Conservation (phyloP, 371 early-diverging fungal genomes). For the Apophysomyces variabilis region DNA sequence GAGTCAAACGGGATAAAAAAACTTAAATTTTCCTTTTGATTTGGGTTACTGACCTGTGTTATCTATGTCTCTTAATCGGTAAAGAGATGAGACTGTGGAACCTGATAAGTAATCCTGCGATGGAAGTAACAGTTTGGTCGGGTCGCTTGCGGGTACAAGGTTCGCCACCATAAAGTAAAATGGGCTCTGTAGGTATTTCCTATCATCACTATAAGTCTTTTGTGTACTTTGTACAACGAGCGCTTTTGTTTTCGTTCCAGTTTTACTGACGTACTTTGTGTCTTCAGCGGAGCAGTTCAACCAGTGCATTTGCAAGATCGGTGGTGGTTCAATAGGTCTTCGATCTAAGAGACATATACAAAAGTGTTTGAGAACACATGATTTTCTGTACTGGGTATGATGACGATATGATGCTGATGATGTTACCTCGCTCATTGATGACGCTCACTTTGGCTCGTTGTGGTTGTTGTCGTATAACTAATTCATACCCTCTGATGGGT, state of each 20-base stretch:
- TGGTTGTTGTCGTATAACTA: conserved; percentile 38
- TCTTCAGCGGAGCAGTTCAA: conserved; percentile 35
- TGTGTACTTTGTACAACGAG: conserved; percentile 4
- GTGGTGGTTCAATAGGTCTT: conserved; percentile 54
- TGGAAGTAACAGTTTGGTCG: conserved; percentile 20
- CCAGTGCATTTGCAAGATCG: conserved; percentile 48
- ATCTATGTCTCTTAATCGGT: conserved; percentile 49
- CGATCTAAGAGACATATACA: conserved; percentile 26
- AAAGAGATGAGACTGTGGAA: conserved; percentile 50
- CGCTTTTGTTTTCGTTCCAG: not conserved
- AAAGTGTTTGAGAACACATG: not conserved
- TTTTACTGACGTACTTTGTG: conserved; percentile 36
- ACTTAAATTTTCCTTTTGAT: not conserved
- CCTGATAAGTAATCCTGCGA: conserved; percentile 44
- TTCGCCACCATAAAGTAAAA: conserved; percentile 52
- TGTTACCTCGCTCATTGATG: conserved; percentile 43
- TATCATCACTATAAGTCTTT: conserved; percentile 14
- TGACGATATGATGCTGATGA: not conserved
- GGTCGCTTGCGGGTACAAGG: conserved; percentile 30
- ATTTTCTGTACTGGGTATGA: not conserved
- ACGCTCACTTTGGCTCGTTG: conserved; percentile 40
- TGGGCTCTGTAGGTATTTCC: conserved; percentile 55
- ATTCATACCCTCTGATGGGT: conserved; percentile 24
- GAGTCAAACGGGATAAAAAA: not conserved
- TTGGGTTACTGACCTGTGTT: conserved; percentile 35